Evolutionary conservation across 2,329 filamentous ascomycete genomes (phyloP).

Genomic region (Fusarium mundagurra): DNA sequence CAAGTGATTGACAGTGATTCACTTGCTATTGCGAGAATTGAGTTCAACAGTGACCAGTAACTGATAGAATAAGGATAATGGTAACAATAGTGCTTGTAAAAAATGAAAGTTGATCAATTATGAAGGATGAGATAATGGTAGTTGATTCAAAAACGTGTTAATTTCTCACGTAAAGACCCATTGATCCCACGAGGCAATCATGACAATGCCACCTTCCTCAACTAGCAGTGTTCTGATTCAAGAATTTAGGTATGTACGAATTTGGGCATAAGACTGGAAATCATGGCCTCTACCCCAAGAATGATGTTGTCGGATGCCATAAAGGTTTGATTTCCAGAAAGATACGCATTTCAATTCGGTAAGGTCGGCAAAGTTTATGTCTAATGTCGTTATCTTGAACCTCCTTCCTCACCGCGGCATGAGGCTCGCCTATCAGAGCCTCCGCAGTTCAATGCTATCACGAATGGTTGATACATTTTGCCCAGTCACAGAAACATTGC

Average conservation of each 20-base stretch:
- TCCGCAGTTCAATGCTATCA: slow-evolving; percentile 22
- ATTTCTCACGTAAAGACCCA: neutral
- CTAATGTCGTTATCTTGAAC: slow-evolving; percentile 35
- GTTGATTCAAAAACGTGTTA: neutral
- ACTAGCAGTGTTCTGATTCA: neutral
- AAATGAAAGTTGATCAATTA: neutral
- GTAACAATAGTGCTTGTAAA: neutral
- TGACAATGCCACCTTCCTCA: neutral
- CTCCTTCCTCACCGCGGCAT: slow-evolving; percentile 14
- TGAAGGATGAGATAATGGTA: neutral
- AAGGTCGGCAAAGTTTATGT: slow-evolving; percentile 33
- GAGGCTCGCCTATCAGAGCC: slow-evolving; percentile 8
- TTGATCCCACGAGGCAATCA: neutral
- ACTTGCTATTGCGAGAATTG: neutral
- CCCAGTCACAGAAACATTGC: slow-evolving; percentile 19
- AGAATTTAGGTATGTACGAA: neutral
- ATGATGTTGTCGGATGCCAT: neutral
- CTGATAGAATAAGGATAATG: neutral
- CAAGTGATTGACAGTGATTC: slow-evolving; percentile 10
- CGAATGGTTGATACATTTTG: slow-evolving; percentile 16
- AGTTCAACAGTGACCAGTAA: neutral
- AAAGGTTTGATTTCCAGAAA: slow-evolving; percentile 19
- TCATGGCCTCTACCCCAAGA: neutral
- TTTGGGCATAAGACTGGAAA: neutral
- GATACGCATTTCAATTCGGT: slow-evolving; percentile 33